Conservation (phyloP, 2,329 filamentous ascomycete species). For the Chalaropsis ovoidea region DNA sequence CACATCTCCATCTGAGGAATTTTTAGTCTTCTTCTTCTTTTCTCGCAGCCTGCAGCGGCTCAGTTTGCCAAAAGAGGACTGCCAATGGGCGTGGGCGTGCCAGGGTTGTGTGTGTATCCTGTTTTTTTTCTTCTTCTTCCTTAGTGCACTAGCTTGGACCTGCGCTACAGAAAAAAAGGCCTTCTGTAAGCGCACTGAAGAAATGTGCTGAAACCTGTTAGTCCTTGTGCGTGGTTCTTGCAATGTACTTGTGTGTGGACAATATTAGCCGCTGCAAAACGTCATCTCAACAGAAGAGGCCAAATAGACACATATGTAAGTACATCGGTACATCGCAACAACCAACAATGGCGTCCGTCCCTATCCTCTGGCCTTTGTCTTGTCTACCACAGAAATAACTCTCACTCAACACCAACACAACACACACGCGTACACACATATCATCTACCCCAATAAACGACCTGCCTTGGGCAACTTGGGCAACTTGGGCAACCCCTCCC, state of each 20-base stretch:
- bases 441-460: not conserved
- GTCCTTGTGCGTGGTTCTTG: too few species aligned
- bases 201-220: too few species aligned
- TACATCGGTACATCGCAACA: too few species aligned
- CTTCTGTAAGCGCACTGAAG: conserved; percentile 14
- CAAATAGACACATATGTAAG: too few species aligned
- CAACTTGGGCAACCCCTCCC: not conserved
- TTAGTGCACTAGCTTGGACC: not conserved
- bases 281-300: too few species aligned
- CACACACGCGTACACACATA: not conserved
- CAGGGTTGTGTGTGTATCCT: not conserved
- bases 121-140: not conserved
- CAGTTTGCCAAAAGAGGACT: conserved; percentile 9
- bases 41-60: not conserved
- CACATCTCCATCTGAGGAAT: not conserved
- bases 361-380: too few species aligned
- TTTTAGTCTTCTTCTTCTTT: not conserved
- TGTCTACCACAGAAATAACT: too few species aligned
- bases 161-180: not conserved
- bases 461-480: not conserved
- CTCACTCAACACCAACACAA: too few species aligned
- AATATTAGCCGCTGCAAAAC: too few species aligned
- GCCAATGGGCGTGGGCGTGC: not conserved
- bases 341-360: too few species aligned
- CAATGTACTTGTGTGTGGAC: too few species aligned